Evolutionary conservation across 805 yeast genomes (phyloP).

Genomic region (Teunomyces panamensis): DNA sequence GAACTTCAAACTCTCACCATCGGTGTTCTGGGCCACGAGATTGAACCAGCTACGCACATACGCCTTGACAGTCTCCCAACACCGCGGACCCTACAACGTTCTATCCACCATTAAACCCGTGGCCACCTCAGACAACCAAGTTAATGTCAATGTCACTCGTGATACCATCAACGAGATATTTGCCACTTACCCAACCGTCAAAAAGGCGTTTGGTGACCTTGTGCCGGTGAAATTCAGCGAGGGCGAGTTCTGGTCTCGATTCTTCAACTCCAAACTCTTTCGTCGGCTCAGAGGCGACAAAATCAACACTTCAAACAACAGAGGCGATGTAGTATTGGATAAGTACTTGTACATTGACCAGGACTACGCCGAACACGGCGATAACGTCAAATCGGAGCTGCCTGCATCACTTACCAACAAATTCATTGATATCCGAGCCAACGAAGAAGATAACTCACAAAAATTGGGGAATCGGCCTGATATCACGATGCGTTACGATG

Average conservation of each 20-base stretch:
- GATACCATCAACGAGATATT: conserved; percentile 88
- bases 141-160: conserved; percentile 86
- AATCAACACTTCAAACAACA: conserved; percentile 60
- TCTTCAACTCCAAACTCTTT: conserved; percentile 86
- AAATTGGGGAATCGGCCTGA: conserved; percentile 80
- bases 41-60: conserved; percentile 76
- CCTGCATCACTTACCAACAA: conserved; percentile 47
- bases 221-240: conserved; percentile 82
- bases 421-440: conserved; percentile 76
- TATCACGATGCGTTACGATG: conserved; percentile 74
- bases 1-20: conserved; percentile 67
- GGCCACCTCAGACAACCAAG: conserved; percentile 88
- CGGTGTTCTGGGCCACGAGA: conserved; percentile 84
- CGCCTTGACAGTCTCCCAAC: conserved; percentile 81
- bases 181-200: conserved; percentile 88
- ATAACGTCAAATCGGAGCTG: conserved; percentile 2
- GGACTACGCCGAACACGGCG: conserved; percentile 44
- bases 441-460: conserved; percentile 75
- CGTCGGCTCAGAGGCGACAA: conserved; percentile 87
- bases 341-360: conserved; percentile 73
- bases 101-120: conserved; percentile 91
- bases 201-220: conserved; percentile 82
- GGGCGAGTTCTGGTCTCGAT: conserved; percentile 94
- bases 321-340: conserved; percentile 84
- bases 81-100: conserved; percentile 91